Evolutionary conservation across 2,329 filamentous ascomycete species (phyloP), one percentile per base, ranked within the genome.

Genomic region (Penicillium concentricum): DNA sequence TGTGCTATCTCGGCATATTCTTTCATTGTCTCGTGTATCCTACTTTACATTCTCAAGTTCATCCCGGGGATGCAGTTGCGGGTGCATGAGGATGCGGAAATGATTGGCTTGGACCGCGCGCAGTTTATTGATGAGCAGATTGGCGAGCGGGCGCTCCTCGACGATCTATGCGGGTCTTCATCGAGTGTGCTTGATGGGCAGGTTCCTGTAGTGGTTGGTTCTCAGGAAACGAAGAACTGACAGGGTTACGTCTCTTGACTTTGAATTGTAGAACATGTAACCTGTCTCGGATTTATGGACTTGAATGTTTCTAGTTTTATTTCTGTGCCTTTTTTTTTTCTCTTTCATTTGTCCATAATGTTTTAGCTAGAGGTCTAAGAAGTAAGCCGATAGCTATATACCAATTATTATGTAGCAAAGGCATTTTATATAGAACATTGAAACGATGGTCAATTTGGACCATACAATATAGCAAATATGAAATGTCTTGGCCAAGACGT

Each of bases 61-160:
- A 80, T 82, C 34, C 82, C 82, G 0, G 78, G 78, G 41, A 76
- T 84, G 74, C 77, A 81, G 32, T 70, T 85, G 51, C 76, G 82
- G 42, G 81, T 84, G 49, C 77, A 73, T 57, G 81, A 83, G 57
- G 81, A 84, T 65, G 79, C 74, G 4, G 82, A 84, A 69, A 81
- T 82, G 72, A 74, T 80, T 51, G 82, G 83, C 18, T 67, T 84
- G 28, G 82, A 84, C 61, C 62, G 78, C 6, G 78, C 83, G 38
- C 80, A 84, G 65, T 84, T 85, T 69, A 75, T 80, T 41, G 81
- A 84, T 45, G 82, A 84, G 72, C 78, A 82, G 70, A 83, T 85
- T 66, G 80, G 80, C 15, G 80, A 82, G 56, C 81, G 79, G 75
- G 76, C 68, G 32, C 69, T 79, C 47, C 57, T 70, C 22, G 67